Evolutionary conservation across 1,284 basidiomycete genomes (phyloP).

Genomic region (Cerrena zonata): DNA sequence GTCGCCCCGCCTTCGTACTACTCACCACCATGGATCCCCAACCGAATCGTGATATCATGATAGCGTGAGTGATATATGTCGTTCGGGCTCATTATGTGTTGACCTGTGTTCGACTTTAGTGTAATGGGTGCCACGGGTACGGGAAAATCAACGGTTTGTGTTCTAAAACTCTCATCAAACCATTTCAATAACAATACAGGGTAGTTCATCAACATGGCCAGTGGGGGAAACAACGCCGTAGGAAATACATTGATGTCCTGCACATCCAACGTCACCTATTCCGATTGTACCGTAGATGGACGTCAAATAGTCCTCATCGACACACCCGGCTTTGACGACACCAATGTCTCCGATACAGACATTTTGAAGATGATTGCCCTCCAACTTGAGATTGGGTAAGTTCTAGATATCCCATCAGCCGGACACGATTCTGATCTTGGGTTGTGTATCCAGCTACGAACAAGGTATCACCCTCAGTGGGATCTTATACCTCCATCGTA

Average conservation of each 20-base stretch:
- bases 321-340: conserved; percentile 38
- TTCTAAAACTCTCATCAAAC: background rate
- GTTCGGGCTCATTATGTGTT: background rate
- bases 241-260: conserved; percentile 32
- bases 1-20: background rate
- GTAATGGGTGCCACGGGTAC: background rate
- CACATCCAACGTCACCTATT: conserved; percentile 29
- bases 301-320: conserved; percentile 30
- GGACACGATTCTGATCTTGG: background rate
- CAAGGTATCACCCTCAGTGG: conserved; percentile 36
- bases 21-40: background rate
- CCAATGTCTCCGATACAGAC: conserved; percentile 31
- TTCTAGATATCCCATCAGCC: background rate
- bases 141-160: conserved; percentile 4
- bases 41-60: background rate
- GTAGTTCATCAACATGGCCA: conserved; percentile 32
- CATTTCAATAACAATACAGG: background rate
- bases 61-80: background rate
- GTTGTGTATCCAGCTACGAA: conserved; percentile 28
- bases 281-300: conserved; percentile 30
- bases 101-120: background rate
- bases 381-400: conserved; percentile 31
- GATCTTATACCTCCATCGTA: conserved; percentile 50
- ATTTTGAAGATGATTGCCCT: conserved; percentile 32
- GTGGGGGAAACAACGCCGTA: conserved; percentile 29